A percentile compares a stretch with the other conserved stretches of the same genome.
Evolutionary conservation across 1,284 basidiomycete species (phyloP).

Genomic region (Ustilago trichophora): DNA sequence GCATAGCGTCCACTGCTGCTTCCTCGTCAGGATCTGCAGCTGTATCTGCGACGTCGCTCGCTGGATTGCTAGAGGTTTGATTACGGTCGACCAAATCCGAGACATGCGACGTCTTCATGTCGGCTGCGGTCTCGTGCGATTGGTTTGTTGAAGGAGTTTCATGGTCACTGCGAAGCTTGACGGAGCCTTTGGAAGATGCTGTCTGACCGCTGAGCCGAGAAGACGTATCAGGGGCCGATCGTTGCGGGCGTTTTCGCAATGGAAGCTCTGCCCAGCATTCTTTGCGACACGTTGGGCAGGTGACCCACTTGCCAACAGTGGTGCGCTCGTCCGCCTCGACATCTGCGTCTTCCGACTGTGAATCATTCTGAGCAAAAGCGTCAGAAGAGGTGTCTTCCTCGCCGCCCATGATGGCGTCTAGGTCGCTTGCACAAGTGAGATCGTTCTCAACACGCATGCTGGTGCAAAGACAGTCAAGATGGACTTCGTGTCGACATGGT

Average conservation of each 20-base stretch:
- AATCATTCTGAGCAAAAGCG: too few species aligned
- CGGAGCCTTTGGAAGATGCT: background rate
- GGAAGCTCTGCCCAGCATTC: conserved; percentile 61
- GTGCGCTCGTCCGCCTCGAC: conserved; percentile 21
- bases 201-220: background rate
- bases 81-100: background rate
- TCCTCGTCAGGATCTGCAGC: conserved; percentile 8
- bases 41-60: background rate
- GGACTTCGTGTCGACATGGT: conserved; percentile 61
- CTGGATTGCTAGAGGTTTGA: background rate
- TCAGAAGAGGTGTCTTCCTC: background rate
- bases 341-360: conserved; percentile 3
- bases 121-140: too few species aligned
- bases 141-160: too few species aligned
- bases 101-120: background rate
- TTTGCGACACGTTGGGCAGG: conserved; percentile 56
- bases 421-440: background rate
- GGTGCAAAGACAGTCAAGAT: conserved; percentile 60
- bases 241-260: conserved; percentile 30
- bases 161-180: too few species aligned
- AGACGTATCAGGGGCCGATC: background rate
- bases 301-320: conserved; percentile 61
- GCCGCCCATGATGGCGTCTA: conserved; percentile 9
- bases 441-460: conserved; percentile 53
- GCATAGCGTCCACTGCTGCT: conserved; percentile 15